Percentiles rank a stretch among this genome's conserved stretches.
These are phyloP conservation scores for Colletotrichum simmondsii DNA, from an alignment of 2,329 filamentous ascomycete species.

Conservation along the genomic window DNA sequence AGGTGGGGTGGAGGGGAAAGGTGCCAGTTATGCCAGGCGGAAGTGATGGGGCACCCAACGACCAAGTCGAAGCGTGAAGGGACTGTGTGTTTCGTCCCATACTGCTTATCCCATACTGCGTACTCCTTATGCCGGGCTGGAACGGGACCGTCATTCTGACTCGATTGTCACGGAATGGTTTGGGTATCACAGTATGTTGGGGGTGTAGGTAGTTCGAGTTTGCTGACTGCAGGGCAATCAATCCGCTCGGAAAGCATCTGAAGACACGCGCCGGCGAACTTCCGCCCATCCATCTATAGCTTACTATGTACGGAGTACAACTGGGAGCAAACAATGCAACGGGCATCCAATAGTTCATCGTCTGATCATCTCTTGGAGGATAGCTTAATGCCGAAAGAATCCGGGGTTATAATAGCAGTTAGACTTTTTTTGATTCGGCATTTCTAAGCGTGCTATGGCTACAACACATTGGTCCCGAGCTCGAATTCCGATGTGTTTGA, in stretches of 20 bases:
- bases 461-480: not conserved
- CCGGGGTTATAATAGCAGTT: not conserved
- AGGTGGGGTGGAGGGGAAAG: not conserved
- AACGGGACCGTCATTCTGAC: conserved; percentile 8
- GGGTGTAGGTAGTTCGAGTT: not conserved
- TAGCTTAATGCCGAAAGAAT: not conserved
- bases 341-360: not conserved
- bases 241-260: not conserved
- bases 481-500: not conserved
- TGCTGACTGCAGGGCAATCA: not conserved
- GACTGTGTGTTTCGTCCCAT: conserved; percentile 10
- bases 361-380: not conserved
- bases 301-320: too few species aligned
- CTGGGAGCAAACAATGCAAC: not conserved
- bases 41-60: conserved; percentile 7
- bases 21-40: not conserved
- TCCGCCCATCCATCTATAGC: conserved; percentile 3
- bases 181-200: not conserved
- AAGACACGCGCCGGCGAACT: not conserved
- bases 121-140: conserved; percentile 10
- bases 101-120: too few species aligned
- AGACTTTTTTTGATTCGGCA: not conserved
- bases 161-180: conserved; percentile 2
- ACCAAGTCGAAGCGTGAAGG: not conserved
- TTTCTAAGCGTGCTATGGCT: not conserved